Evolutionary conservation across 1,284 basidiomycete species (phyloP).

Genomic region (Leccinum brunneo-olivaceum): DNA sequence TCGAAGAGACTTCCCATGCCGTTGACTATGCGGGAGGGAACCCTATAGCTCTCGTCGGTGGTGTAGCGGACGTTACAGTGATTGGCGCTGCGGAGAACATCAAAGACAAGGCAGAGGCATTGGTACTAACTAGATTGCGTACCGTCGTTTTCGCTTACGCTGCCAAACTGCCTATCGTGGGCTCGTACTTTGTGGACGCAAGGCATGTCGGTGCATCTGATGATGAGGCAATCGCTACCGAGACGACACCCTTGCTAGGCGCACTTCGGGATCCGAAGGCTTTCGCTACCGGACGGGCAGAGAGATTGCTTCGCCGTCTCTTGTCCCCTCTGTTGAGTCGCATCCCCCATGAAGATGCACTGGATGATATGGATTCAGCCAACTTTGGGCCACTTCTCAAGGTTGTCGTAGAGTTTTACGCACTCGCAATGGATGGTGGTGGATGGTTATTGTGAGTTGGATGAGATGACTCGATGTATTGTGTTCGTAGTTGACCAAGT

Average conservation of each 20-base stretch:
- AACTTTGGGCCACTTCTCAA: constrained; percentile 8
- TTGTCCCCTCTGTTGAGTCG: constrained; percentile 14
- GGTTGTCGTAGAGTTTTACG: constrained; percentile 16
- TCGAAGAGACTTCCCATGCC: background rate
- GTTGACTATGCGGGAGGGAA: constrained; percentile 5
- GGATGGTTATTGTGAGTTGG: constrained; percentile 26
- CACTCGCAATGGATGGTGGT: constrained; percentile 20
- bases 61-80: background rate
- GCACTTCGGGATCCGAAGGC: constrained; percentile 20
- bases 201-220: constrained; percentile 2
- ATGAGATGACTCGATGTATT: no score
- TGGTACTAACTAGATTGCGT: constrained; percentile 10
- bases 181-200: constrained; percentile 16
- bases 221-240: constrained; percentile 7
- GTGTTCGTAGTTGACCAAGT: no score
- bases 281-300: constrained; percentile 17
- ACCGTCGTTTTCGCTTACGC: constrained; percentile 8
- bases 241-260: constrained; percentile 25
- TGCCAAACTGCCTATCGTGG: constrained; percentile 18
- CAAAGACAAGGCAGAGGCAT: constrained; percentile 3
- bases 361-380: constrained; percentile 13
- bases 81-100: constrained; percentile 3
- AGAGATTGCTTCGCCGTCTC: constrained; percentile 17
- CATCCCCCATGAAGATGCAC: constrained; percentile 17
- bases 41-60: background rate